phyloP scores from a whole-genome alignment of 2,329 filamentous ascomycete genomes.

The Diaporthe sp. region DNA sequence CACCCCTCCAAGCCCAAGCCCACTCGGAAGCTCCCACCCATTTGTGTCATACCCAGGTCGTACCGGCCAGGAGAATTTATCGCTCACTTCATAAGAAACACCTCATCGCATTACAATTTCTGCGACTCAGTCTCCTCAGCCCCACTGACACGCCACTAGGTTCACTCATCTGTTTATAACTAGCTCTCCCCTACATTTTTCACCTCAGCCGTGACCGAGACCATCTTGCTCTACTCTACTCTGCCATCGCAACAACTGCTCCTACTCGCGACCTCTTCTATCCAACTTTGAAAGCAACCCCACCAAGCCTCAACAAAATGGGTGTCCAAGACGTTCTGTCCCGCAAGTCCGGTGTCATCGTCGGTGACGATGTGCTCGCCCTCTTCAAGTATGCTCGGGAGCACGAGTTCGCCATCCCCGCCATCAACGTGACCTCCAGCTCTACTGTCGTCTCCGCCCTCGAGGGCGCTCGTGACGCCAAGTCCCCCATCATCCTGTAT shows the following conservation, averaged over 20 bases:
- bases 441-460: slow-evolving; percentile 83
- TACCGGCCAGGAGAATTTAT: slow-evolving; percentile 40
- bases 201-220: slow-evolving; percentile 22
- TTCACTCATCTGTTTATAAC: slow-evolving; percentile 37
- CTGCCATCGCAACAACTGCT: background rate
- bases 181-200: slow-evolving; percentile 25
- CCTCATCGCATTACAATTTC: slow-evolving; percentile 40
- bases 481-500: slow-evolving; percentile 87
- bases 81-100: slow-evolving; percentile 41
- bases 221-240: slow-evolving; percentile 29
- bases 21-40: slow-evolving; percentile 28
- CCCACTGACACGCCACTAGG: slow-evolving; percentile 38
- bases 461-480: slow-evolving; percentile 93
- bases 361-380: slow-evolving; percentile 56
- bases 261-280: slow-evolving; percentile 4
- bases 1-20: slow-evolving; percentile 27
- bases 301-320: slow-evolving; percentile 49
- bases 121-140: slow-evolving; percentile 36
- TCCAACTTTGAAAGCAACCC: slow-evolving; percentile 2
- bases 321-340: slow-evolving; percentile 67
- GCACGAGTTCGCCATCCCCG: slow-evolving; percentile 89
- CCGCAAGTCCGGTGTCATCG: slow-evolving; percentile 77
- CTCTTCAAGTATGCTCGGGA: slow-evolving; percentile 94
- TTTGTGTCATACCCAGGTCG: slow-evolving; percentile 20
- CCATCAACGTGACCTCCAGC: slow-evolving; percentile 94